Conservation (phyloP, 169 alveolate genomes). For the Miamiensis avidus region DNA sequence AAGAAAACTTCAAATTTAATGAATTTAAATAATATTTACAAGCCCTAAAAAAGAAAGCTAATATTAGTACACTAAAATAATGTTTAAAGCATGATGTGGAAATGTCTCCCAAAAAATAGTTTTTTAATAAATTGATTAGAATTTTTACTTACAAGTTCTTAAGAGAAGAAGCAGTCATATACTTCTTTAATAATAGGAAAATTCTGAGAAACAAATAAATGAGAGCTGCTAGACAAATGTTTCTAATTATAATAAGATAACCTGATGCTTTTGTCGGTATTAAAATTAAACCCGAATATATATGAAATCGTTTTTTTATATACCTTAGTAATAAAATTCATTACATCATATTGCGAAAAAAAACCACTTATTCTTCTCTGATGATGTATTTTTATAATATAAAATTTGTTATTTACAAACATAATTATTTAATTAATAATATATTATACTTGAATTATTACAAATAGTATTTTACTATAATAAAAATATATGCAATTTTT, state of each 20-base stretch:
- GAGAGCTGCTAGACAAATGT: neutral
- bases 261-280: neutral
- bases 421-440: too few relatives aligned
- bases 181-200: neutral
- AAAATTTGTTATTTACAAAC: too few relatives aligned
- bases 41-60: neutral
- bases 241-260: neutral
- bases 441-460: too few relatives aligned
- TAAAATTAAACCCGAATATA: neutral
- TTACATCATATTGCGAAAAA: too few relatives aligned
- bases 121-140: neutral
- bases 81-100: neutral
- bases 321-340: too few relatives aligned
- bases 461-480: too few relatives aligned
- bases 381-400: too few relatives aligned
- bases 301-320: too few relatives aligned
- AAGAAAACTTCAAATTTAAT: too few relatives aligned
- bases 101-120: too few relatives aligned
- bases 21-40: neutral
- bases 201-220: neutral
- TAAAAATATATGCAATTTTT: too few relatives aligned
- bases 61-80: neutral
- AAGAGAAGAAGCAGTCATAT: neutral
- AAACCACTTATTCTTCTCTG: too few relatives aligned
- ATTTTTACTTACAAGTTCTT: neutral